Conservation (phyloP, 805 yeast species). For the Metschnikowia koreensis region DNA sequence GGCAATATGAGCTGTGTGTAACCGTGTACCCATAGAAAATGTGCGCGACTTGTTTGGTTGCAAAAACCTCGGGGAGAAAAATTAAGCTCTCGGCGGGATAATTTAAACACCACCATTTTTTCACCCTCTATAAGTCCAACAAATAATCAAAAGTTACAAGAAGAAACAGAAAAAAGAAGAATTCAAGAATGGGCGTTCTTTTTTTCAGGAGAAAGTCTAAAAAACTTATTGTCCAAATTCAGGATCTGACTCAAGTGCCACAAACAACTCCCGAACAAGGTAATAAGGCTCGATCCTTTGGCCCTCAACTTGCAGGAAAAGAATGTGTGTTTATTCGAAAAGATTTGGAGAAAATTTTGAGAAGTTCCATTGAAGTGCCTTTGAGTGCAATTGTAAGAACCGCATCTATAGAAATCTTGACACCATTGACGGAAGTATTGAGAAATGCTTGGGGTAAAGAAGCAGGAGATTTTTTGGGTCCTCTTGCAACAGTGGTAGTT, state of each 20-base stretch:
- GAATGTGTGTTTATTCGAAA: background rate
- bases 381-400: constrained; percentile 4
- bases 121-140: too few relatives aligned
- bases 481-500: background rate
- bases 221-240: background rate
- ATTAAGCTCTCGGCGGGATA: too few relatives aligned
- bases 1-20: too few relatives aligned
- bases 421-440: constrained; percentile 1
- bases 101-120: too few relatives aligned
- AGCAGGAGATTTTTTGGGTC: background rate
- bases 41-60: too few relatives aligned
- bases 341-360: constrained; percentile 1
- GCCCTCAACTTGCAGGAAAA: background rate
- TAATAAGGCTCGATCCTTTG: background rate
- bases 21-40: too few relatives aligned
- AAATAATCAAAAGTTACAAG: background rate
- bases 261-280: background rate
- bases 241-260: background rate
- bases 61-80: too few relatives aligned
- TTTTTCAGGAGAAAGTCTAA: background rate
- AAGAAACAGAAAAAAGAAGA: too few relatives aligned
- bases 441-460: constrained; percentile 3
- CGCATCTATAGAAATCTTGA: constrained; percentile 1
- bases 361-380: constrained; percentile 2
- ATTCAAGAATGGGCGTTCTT: background rate